A percentile compares a stretch with the other conserved stretches of the same genome.
Evolutionary conservation across 2,329 filamentous ascomycete species (phyloP).

Genomic region (Talaromyces sp.): DNA sequence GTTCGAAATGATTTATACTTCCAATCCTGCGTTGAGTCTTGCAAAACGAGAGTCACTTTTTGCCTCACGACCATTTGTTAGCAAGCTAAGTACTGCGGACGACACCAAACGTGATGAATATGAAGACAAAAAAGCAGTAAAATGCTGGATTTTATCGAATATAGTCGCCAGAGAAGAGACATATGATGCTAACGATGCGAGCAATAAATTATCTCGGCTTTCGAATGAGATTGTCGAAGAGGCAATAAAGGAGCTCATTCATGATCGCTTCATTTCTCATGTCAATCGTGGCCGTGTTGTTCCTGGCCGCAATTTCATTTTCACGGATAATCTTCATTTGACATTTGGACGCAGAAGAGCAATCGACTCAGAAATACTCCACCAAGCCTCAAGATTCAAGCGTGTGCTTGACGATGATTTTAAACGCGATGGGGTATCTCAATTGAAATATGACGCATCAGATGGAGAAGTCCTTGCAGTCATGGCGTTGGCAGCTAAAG

Average conservation of each 20-base stretch:
- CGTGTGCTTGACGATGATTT: slow-evolving; percentile 40
- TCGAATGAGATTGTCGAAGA: slow-evolving; percentile 35
- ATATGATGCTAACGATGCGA: slow-evolving; percentile 40
- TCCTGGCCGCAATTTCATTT: slow-evolving; percentile 44
- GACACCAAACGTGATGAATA: slow-evolving; percentile 15
- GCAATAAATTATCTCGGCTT: slow-evolving; percentile 30
- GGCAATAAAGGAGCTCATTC: slow-evolving; percentile 40
- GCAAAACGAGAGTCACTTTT: slow-evolving; percentile 29
- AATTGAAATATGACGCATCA: slow-evolving; percentile 36
- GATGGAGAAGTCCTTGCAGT: slow-evolving; percentile 45
- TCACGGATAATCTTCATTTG: slow-evolving; percentile 41
- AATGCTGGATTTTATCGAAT: slow-evolving; percentile 49
- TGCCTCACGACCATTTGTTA: slow-evolving; percentile 12
- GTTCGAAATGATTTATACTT: slow-evolving; percentile 36
- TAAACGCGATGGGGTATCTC: slow-evolving; percentile 27
- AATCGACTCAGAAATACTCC: slow-evolving; percentile 40
- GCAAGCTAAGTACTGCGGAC: slow-evolving; percentile 24
- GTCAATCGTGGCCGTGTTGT: slow-evolving; percentile 37
- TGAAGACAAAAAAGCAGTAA: slow-evolving; percentile 36
- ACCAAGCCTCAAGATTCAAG: slow-evolving; percentile 43
- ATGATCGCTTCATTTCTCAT: slow-evolving; percentile 39
- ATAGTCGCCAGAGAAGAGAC: slow-evolving; percentile 42
- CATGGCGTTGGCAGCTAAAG: slow-evolving; percentile 39
- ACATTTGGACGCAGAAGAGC: slow-evolving; percentile 39
- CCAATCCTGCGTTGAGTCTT: slow-evolving; percentile 30